Base-by-base conservation (phyloP, 140 eudicot species). In the Erigeron philadelphicus region DNA sequence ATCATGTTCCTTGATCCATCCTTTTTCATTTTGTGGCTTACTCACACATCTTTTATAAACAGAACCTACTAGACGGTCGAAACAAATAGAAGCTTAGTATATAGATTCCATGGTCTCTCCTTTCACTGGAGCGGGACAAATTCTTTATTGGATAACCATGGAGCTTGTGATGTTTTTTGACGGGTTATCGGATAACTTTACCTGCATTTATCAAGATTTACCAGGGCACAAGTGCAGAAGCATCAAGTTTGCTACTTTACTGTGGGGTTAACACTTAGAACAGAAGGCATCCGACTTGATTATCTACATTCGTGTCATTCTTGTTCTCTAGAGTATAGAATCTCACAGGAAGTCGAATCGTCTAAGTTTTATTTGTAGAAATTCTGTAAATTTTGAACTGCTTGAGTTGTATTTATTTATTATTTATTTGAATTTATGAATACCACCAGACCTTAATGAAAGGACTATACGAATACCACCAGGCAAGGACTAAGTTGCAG, bases 361-460 rank as follows among this genome's bases (percentile, higher is more conserved):
- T 18, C n/a, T 67, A 16, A 65, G 53, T 66, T 31, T 11, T 40
- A 42, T 66, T 56, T 55, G 78, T 74, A 65, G 61, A 66, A 66
- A 18, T 60, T 46, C 35, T 67, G 72, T 67, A 58, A 57, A 9
- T 75, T 58, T 46, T 57, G 0, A 46, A 57, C 61, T 35, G n/a
- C 13, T 4, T 55, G 7, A 23, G 16, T 47, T n/a, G 45, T 9
- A 21, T 0, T 31, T 45, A 6, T 40, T 9, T 6, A 45, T 7
- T 45, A 45, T 52, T 16, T 16, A 13, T 47, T 52, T 52, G 15
- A 8, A 21, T 21, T 21, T 21, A 21, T 21, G 25, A 21, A 0
- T 21, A 21, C 25, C 25, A 1, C 25, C 25, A 21, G 25, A 21
- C 25, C 25, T 21, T 21, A 21, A 21, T 21, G 25, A 21, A 21